These are phyloP conservation scores for Epichloe sp. DNA, from an alignment of 2,329 filamentous ascomycete species.

Conservation along the genomic window DNA sequence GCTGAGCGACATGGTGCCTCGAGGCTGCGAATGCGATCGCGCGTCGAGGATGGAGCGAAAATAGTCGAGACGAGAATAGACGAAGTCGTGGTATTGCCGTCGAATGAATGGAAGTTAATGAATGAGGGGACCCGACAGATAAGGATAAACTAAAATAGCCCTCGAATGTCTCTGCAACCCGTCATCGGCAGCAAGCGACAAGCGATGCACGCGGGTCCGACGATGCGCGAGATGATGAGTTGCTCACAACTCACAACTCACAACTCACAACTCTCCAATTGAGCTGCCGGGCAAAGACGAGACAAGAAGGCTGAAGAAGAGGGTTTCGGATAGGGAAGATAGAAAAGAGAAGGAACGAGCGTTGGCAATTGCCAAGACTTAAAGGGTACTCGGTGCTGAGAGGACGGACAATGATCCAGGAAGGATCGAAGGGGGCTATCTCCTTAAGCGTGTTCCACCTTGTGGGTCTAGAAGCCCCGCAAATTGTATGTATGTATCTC, in stretches of 20 bases:
- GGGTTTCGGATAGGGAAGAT: too few species aligned
- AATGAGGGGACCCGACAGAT: neutral
- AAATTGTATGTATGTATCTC: too few species aligned
- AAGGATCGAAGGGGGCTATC: too few species aligned
- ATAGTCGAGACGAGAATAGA: neutral
- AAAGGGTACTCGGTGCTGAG: neutral
- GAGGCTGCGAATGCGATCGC: neutral
- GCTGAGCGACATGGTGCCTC: slow-evolving; percentile 12
- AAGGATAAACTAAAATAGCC: neutral
- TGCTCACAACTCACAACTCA: neutral
- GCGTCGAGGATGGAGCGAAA: neutral
- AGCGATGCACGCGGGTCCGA: neutral
- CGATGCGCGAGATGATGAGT: neutral
- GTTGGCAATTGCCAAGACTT: neutral
- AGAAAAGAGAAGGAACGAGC: neutral
- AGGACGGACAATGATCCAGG: neutral
- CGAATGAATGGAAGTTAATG: neutral
- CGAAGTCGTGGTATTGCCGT: neutral
- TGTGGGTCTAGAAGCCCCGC: too few species aligned
- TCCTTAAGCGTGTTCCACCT: too few species aligned
- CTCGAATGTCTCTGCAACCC: neutral
- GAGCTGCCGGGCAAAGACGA: neutral
- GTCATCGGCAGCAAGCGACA: neutral
- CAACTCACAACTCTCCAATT: neutral
- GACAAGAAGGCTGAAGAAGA: too few species aligned